These are phyloP conservation scores for Pythium dissimile DNA, from an alignment of 352 stramenopile species.

Conservation along the genomic window DNA sequence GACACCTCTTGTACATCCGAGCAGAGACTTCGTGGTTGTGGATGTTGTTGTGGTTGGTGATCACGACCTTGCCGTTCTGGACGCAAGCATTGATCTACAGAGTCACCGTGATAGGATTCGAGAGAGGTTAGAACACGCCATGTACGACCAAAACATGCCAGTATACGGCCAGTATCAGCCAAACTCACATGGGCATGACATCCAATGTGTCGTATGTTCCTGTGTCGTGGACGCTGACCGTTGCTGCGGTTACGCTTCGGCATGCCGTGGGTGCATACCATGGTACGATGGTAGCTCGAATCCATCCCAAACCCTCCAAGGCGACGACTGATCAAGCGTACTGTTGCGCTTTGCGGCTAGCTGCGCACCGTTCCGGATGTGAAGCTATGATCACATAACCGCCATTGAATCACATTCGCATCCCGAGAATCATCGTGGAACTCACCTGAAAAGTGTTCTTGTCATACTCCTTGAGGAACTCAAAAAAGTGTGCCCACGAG, in stretches of 20 bases:
- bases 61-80: constrained; percentile 26
- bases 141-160: neutral
- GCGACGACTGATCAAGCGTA: neutral
- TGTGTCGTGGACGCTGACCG: constrained; percentile 16
- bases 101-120: neutral
- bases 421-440: neutral
- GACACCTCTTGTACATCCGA: constrained; percentile 29
- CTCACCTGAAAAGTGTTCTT: neutral
- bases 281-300: constrained; percentile 34
- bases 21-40: constrained; percentile 35
- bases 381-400: neutral
- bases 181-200: constrained; percentile 29
- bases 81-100: constrained; percentile 39
- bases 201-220: constrained; percentile 29
- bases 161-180: neutral
- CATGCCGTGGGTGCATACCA: constrained; percentile 33
- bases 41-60: constrained; percentile 32
- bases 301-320: constrained; percentile 21
- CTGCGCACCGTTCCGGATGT: neutral
- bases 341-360: neutral
- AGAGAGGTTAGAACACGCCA: neutral
- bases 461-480: neutral
- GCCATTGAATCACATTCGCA: neutral
- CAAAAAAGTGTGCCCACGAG: neutral
- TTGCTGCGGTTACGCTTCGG: constrained; percentile 26